A percentile compares a stretch with the other conserved stretches of the same genome.
These are phyloP conservation scores for Hevea brasiliensis DNA, from an alignment of 345 rosid species.

Conservation along the genomic window DNA sequence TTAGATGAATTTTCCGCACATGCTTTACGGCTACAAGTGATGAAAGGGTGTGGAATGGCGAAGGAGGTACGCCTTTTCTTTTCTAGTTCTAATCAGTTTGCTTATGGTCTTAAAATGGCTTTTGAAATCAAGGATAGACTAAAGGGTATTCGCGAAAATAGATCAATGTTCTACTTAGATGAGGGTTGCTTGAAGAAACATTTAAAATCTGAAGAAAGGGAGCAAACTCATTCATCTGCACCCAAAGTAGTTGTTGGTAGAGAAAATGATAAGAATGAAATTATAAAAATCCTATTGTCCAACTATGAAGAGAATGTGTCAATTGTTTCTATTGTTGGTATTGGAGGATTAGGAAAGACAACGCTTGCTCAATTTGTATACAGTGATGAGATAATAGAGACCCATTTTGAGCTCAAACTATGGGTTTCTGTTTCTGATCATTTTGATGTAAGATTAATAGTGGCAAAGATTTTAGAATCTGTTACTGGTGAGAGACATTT, in stretches of 20 bases:
- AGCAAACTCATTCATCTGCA: conserved; percentile 11
- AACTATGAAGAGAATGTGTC: conserved; percentile 3
- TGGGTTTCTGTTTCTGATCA: conserved; percentile 25
- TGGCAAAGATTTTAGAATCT: conserved; percentile 13
- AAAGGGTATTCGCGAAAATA: conserved; percentile 15
- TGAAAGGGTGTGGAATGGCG: neutral
- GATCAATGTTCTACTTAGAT: neutral
- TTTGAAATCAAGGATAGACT: conserved; percentile 20
- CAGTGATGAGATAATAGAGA: conserved; percentile 13
- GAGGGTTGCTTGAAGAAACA: neutral
- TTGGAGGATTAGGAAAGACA: conserved; percentile 31
- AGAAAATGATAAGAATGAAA: conserved; percentile 16
- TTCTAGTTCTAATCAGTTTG: conserved; percentile 1
- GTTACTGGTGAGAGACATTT: neutral
- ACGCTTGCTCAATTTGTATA: conserved; percentile 26
- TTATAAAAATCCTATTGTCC: conserved; percentile 11
- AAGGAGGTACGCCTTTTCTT: neutral
- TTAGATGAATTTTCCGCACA: conserved; percentile 28
- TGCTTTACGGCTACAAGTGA: neutral
- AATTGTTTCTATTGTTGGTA: conserved; percentile 26
- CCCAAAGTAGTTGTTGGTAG: conserved; percentile 13
- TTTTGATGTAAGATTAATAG: conserved; percentile 13
- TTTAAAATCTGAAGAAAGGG: neutral
- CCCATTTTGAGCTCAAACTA: conserved; percentile 19
- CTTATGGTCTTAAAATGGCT: conserved; percentile 10